Evolutionary conservation across 2,329 filamentous ascomycete species (phyloP).

Genomic region (Blumeria hordei): DNA sequence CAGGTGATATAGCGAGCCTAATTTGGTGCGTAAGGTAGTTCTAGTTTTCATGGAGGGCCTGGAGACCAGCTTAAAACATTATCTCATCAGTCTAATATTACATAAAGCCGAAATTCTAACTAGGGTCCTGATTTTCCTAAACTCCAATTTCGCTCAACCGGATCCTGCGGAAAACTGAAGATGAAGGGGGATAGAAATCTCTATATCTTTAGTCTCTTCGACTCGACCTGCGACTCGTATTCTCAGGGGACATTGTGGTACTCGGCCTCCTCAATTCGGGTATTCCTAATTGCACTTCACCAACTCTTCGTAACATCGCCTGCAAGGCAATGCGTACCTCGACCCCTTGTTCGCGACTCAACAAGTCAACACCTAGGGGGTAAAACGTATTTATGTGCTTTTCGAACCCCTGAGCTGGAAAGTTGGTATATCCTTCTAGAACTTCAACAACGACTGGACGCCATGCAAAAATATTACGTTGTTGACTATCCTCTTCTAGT

Average conservation of each 20-base stretch:
- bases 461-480: constrained; percentile 93
- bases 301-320: constrained; percentile 54
- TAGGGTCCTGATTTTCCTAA: no score
- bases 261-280: constrained; percentile 5
- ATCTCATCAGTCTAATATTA: no score
- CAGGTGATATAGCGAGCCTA: no score
- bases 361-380: constrained; percentile 57
- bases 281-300: constrained; percentile 42
- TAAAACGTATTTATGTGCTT: constrained; percentile 68
- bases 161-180: no score
- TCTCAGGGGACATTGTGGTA: neutral
- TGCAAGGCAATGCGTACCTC: constrained; percentile 64
- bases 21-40: no score
- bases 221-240: constrained; percentile 1
- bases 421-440: constrained; percentile 71
- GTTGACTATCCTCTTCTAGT: constrained; percentile 88
- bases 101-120: no score
- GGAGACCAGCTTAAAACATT: no score
- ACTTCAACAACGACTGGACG: constrained; percentile 92
- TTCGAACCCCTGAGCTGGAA: constrained; percentile 57
- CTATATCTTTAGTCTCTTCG: neutral
- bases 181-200: no score
- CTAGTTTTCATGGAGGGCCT: no score
- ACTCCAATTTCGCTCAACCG: no score
- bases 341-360: constrained; percentile 55